Evolutionary conservation across 192 early-diverging fungal species (phyloP), one percentile per base, ranked within the genome.

Genomic region (Neocallimastix lanati): DNA sequence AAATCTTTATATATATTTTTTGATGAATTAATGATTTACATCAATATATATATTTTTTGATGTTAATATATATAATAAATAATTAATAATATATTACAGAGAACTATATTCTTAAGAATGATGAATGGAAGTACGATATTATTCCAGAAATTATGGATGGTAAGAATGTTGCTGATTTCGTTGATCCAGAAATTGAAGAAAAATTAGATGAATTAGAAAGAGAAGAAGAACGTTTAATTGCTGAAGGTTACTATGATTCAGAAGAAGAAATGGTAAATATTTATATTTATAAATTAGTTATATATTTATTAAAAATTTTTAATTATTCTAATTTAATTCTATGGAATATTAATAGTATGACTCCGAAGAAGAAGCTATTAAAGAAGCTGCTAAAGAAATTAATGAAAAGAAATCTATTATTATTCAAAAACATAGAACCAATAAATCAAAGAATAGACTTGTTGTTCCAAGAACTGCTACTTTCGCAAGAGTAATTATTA

Each of bases 131-230:
- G 85, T 93, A 98, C 87, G 98, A 99, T 86, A 86, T 86, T 50
- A 96, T 99, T 78, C 98, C 98, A 37, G 98, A 99, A 88, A 96
- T 99, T 85, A 93, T 96, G 91, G 92, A 98, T 82, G 97, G 97
- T 82, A 94, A 95, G 88, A 99, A 99, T 87, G 90, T 99, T 36
- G 95, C 95, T 28, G 98, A 99, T 88, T 99, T 98, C 85, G 87
- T 98, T 83, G 98, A 99, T 87, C 88, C 96, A 30, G 96, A 98
- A 9, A 98, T 99, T 84, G 96, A 95, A 82, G 94, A 96, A 84
- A 93, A 93, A 82, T 86, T 99, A 81, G 96, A 94, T 28, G 95
- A 92, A 80, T 89, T 99, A 36, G 97, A 99, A 84, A 90, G 92
- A 81, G 98, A 99, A 85, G 98, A 99, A 87, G 97, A 98, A 86